Base-by-base conservation (phyloP, 225 moss, liverwort and hornwort species). In the Sphagnum tenellum region DNA sequence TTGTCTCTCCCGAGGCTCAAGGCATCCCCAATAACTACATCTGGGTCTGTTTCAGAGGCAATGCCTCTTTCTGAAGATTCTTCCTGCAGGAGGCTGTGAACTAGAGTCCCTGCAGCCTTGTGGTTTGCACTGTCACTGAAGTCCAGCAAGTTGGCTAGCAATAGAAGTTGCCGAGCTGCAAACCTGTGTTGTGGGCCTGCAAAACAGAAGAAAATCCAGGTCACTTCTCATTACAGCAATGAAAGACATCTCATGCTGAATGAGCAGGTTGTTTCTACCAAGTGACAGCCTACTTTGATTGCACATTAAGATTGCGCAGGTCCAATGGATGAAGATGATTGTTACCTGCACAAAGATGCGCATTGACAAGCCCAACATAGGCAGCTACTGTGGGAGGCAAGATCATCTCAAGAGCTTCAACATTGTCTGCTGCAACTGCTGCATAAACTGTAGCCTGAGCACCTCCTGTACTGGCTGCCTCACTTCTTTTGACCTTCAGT, bases 61-160 rank as follows among this genome's bases (percentile, higher is more conserved):
- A 71, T 75, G 52, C 68, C 76, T 72, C 72, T 71, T 50, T 81
- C 76, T 52, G 78, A 81, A 64, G 75, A 66, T 74, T 83, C 89
- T 65, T 81, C 76, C 47, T 78, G 72, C 71, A 96, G 77, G 54
- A 98, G 86, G 64, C 74, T 82, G 75, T 89, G 90, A 49, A 98
- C 67, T 56, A 98, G 83, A 44, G 68, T 53, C 55, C 82, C 90
- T 44, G 90, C 93, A 66, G 82, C 73, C 71, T 89, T 90, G 61
- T 89, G 88, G 62, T 89, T 86, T 44, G 90, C 80, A 50, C 85
- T 80, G 69, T 98, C 98, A 47, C 87, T 88, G 64, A 90, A 98
- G 67, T 98, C 86, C 63, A 98, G 74, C 61, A 98, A 74, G 66
- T 76, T 81, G 67, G 85, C 89, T 66, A 98, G 76, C 66, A 72